A percentile compares a stretch with the other conserved stretches of the same genome.
These are phyloP conservation scores for Phytophthora ohioensis DNA, from an alignment of 352 stramenopile genomes.

Conservation along the genomic window DNA sequence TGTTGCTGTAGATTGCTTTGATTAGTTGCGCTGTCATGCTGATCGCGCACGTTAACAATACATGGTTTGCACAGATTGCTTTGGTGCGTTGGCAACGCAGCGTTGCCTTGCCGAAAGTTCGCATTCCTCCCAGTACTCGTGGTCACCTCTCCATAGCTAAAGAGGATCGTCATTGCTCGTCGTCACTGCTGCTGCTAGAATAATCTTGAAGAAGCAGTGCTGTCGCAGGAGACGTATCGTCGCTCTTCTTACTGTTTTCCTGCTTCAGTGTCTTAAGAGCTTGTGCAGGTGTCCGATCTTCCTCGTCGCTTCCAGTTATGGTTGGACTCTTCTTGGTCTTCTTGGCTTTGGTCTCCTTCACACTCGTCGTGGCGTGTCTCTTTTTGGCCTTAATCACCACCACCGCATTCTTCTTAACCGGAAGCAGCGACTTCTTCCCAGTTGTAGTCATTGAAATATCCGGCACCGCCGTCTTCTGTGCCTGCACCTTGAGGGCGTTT, in stretches of 20 bases:
- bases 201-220: slow-evolving; percentile 56
- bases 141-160: not conserved
- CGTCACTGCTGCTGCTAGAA: slow-evolving; percentile 64
- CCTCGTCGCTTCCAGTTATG: not conserved
- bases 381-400: slow-evolving; percentile 49
- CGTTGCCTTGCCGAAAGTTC: too few species aligned
- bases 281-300: not conserved
- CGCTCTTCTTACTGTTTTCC: not conserved
- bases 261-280: not conserved
- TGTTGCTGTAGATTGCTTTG: slow-evolving; percentile 43
- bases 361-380: slow-evolving; percentile 19
- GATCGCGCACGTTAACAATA: slow-evolving; percentile 22
- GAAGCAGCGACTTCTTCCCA: slow-evolving; percentile 16
- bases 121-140: too few species aligned
- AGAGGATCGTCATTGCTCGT: slow-evolving; percentile 13
- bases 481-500: slow-evolving; percentile 65
- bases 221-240: not conserved
- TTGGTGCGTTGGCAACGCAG: too few species aligned
- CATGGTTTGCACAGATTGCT: slow-evolving; percentile 28
- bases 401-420: slow-evolving; percentile 37
- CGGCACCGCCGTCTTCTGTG: slow-evolving; percentile 45
- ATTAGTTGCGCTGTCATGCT: slow-evolving; percentile 29
- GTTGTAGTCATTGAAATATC: slow-evolving; percentile 16
- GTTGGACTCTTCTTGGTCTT: slow-evolving; percentile 33
- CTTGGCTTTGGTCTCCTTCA: slow-evolving; percentile 32